phyloP scores from a whole-genome alignment of 2,329 filamentous ascomycete species.

The Colletotrichum euphorbiae region DNA sequence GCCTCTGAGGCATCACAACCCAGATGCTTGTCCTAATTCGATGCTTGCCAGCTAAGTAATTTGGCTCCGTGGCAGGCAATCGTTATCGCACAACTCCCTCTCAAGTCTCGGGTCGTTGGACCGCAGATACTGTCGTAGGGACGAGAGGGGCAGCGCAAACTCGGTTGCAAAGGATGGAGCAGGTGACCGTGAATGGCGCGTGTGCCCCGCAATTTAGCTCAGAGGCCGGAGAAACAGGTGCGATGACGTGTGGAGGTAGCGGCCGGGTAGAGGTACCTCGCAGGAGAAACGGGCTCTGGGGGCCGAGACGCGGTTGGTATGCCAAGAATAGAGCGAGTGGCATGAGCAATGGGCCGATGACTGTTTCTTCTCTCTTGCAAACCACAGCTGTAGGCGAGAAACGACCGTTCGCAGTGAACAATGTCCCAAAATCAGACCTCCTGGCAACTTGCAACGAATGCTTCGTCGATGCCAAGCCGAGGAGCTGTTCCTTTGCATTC shows the following conservation, averaged over 20 bases:
- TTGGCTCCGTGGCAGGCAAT: slow-evolving; percentile 17
- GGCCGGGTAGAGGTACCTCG: slow-evolving; percentile 31
- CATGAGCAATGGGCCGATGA: slow-evolving; percentile 25
- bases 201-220: slow-evolving; percentile 35
- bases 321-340: slow-evolving; percentile 32
- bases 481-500: not conserved
- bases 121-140: slow-evolving; percentile 31
- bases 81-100: slow-evolving; percentile 5
- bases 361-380: slow-evolving; percentile 18
- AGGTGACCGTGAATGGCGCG: slow-evolving; percentile 33
- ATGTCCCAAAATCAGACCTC: not conserved
- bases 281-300: slow-evolving; percentile 5
- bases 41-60: not conserved
- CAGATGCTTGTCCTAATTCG: not conserved
- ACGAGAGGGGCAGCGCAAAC: slow-evolving; percentile 30
- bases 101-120: slow-evolving; percentile 19
- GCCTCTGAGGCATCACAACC: not conserved
- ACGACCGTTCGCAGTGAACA: not conserved
- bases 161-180: slow-evolving; percentile 21
- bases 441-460: not conserved
- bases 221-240: slow-evolving; percentile 36
- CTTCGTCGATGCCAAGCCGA: not conserved
- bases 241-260: slow-evolving; percentile 34
- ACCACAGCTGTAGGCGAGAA: not conserved
- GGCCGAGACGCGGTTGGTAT: slow-evolving; percentile 2